Conservation (phyloP, 2,329 filamentous ascomycete genomes). For the Fusarium bulbicola region DNA sequence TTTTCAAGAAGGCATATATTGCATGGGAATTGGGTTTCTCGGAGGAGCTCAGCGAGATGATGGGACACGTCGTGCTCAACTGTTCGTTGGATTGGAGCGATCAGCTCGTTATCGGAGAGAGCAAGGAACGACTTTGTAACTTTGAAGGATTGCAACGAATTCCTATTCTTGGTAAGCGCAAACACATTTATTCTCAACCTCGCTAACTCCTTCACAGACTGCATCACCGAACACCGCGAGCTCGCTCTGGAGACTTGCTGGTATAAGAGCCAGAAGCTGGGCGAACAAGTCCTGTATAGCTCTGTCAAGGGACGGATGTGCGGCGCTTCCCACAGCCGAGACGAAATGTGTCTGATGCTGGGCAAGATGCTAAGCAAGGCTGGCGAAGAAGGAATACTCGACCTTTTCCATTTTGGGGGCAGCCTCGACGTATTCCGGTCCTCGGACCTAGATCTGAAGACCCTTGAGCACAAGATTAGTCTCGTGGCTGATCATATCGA, state of each 20-base stretch:
- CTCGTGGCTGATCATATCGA: slow-evolving; percentile 4
- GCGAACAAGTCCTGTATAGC: background rate
- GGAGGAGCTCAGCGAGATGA: background rate
- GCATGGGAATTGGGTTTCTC: slow-evolving; percentile 29
- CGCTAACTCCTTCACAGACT: slow-evolving; percentile 6
- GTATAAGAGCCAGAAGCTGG: slow-evolving; percentile 19
- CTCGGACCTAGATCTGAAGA: background rate
- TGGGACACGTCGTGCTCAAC: background rate
- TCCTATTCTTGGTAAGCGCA: slow-evolving; percentile 15
- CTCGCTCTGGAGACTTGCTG: slow-evolving; percentile 2
- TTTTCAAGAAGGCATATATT: slow-evolving; percentile 9
- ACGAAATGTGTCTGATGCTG: slow-evolving; percentile 4
- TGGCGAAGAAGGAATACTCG: background rate
- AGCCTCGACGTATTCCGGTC: background rate
- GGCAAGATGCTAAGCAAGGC: slow-evolving; percentile 25
- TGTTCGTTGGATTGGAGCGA: background rate
- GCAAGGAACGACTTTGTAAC: background rate
- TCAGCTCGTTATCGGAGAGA: slow-evolving; percentile 4
- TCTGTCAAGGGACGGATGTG: slow-evolving; percentile 1
- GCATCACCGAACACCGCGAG: slow-evolving; percentile 14
- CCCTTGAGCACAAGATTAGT: background rate
- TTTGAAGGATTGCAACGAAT: slow-evolving; percentile 1
- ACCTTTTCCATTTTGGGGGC: slow-evolving; percentile 6
- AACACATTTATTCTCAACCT: background rate
- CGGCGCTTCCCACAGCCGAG: background rate